Conservation (phyloP, 140 eudicot species). For the Stevia rebaudiana region DNA sequence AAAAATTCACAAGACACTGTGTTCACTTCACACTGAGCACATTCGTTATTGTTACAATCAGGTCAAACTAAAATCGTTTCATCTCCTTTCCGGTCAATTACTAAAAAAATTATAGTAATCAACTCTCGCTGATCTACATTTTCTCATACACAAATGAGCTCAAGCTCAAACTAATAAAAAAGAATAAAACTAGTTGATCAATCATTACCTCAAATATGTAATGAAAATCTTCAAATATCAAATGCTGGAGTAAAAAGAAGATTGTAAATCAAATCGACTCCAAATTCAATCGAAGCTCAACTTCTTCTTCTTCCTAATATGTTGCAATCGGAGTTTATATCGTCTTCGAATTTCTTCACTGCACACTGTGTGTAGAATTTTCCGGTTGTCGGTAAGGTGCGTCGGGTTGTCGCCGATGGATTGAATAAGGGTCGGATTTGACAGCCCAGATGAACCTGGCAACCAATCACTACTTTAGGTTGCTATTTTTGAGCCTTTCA, state of each 20-base stretch:
- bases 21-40: no score
- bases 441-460: slow-evolving; percentile 6
- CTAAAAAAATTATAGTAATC: not conserved
- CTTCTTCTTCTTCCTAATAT: no score
- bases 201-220: not conserved
- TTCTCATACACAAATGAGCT: not conserved
- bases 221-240: no score
- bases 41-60: no score
- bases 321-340: no score
- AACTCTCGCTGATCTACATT: not conserved
- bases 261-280: no score
- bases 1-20: no score
- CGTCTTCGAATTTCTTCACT: not conserved
- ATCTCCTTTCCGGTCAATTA: not conserved
- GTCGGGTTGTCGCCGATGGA: not conserved
- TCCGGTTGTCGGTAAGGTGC: not conserved
- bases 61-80: no score
- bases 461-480: no score
- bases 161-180: not conserved
- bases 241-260: no score
- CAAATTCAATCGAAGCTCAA: no score
- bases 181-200: not conserved
- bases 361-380: not conserved
- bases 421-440: slow-evolving; percentile 3
- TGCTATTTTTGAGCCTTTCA: not conserved